Evolutionary conservation across 1,284 basidiomycete genomes (phyloP), one percentile per base, ranked within the genome.

Genomic region (Wolfiporia cocos): DNA sequence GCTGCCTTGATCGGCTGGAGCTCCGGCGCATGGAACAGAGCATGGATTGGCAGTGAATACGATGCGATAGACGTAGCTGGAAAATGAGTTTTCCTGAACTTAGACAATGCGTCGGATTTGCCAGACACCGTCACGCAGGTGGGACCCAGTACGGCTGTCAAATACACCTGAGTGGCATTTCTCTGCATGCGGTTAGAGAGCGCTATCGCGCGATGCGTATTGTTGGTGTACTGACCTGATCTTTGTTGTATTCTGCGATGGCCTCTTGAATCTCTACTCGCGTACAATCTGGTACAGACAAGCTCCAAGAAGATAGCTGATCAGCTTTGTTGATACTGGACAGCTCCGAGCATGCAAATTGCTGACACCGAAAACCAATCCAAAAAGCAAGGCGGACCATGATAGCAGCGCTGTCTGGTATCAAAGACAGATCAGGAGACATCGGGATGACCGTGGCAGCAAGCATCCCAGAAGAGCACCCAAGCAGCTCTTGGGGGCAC

Each of bases 101-200:
- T 50, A 5, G 57, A 50, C 14, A 83, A 59, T 33, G 67, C 45
- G 42, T 74, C 68, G 0, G 80, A 78, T 34, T 61, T 67, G 14
- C 79, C 81, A 3, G 81, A 82, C 37, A 81, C 61, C 3, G 80
- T 78, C 40, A 78, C 59, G 44, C 68, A 73, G 11, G 51, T 61
- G 39, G 66, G 61, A 45, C 69, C 66, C 34, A 73, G 65, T 41
- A 78, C 61, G 3, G 75, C 72, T 2, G 76, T 79, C 34, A 81
- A 57, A 52, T 61, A 68, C 49, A 81, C 55, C 6, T 54, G 48
- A 20, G 63, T 47, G 31, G 37, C 46, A 24, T 50, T 48, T 47
- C 48, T 32, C 42, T 51, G 24, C 6, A 23, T 6, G 18, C 17
- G 11, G 2, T 39, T 2, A 39, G 38, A 12, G 11, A 23, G n/a